phyloP scores from a whole-genome alignment of 2,329 filamentous ascomycete genomes.

The Niveomyces coronatus region DNA sequence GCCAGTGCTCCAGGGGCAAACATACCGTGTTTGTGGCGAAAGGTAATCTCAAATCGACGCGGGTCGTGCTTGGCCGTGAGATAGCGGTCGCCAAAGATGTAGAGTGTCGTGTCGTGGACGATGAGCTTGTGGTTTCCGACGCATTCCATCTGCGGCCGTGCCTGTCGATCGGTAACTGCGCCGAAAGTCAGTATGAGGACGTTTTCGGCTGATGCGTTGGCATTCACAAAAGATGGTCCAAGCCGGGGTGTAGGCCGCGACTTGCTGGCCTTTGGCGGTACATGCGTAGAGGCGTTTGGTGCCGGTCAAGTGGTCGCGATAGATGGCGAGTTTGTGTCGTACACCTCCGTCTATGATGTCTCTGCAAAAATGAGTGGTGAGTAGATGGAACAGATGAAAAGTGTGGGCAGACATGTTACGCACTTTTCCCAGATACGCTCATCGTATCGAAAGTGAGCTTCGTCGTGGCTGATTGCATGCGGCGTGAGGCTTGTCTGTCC shows the following conservation, averaged over 20 bases:
- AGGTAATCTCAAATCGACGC: conserved; percentile 1
- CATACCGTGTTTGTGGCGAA: background rate
- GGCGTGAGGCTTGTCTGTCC: background rate
- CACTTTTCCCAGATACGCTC: conserved; percentile 2
- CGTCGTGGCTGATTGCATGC: background rate
- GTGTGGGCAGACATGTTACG: background rate
- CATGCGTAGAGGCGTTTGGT: conserved; percentile 6
- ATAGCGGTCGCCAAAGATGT: conserved; percentile 6
- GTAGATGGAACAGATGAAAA: background rate
- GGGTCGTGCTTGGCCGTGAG: background rate
- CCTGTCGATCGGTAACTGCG: conserved; percentile 1
- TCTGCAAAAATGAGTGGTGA: background rate
- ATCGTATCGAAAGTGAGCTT: conserved; percentile 2
- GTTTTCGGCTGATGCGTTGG: background rate
- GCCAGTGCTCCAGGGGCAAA: background rate
- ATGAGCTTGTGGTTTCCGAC: conserved; percentile 1
- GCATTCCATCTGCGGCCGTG: conserved; percentile 3
- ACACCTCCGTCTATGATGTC: conserved; percentile 6
- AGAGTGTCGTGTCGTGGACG: background rate
- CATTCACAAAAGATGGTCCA: conserved; percentile 10
- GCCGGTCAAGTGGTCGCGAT: conserved; percentile 4
- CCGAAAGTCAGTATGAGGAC: background rate
- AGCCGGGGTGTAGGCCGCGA: conserved; percentile 2
- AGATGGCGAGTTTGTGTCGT: conserved; percentile 8
- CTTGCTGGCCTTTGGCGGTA: background rate